Evolutionary conservation across 768 basidiomycete species (phyloP).

Genomic region (Trametes villosa): DNA sequence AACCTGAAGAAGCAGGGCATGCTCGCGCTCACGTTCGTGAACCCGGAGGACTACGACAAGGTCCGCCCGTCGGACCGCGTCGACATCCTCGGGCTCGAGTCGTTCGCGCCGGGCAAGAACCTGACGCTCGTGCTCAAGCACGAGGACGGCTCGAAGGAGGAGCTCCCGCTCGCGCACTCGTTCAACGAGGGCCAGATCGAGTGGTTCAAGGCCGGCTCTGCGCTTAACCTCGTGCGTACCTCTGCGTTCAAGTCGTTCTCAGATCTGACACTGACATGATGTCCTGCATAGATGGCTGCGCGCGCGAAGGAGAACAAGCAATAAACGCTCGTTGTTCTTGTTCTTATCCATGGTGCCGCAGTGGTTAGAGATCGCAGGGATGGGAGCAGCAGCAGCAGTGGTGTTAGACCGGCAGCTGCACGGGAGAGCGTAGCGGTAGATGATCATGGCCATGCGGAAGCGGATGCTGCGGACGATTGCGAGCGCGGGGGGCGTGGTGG

Average conservation of each 20-base stretch:
- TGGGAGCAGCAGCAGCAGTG: neutral
- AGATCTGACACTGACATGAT: conserved; percentile 14
- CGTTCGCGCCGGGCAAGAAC: conserved; percentile 91
- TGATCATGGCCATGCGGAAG: conserved; percentile 1
- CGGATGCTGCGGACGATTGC: conserved; percentile 18
- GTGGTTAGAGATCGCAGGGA: neutral
- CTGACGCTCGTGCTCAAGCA: conserved; percentile 84
- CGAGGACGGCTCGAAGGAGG: conserved; percentile 75
- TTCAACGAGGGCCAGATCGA: conserved; percentile 98
- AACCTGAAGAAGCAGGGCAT: conserved; percentile 99
- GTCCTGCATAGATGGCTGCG: conserved; percentile 60
- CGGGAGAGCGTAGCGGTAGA: neutral
- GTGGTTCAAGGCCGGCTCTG: conserved; percentile 98
- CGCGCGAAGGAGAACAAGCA: conserved; percentile 51
- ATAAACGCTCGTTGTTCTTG: conserved; percentile 23
- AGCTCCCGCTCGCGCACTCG: conserved; percentile 83
- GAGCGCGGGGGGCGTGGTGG: conserved; percentile 4
- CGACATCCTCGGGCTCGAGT: conserved; percentile 85
- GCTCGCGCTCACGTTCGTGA: conserved; percentile 92
- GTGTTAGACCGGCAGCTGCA: neutral
- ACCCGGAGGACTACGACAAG: conserved; percentile 95
- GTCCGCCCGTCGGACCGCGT: conserved; percentile 85
- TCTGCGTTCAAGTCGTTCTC: neutral
- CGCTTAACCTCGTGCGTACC: conserved; percentile 77
- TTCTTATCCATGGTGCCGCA: no score